Conservation (phyloP, 306 rosid species). For the Acmispon strigosus region DNA sequence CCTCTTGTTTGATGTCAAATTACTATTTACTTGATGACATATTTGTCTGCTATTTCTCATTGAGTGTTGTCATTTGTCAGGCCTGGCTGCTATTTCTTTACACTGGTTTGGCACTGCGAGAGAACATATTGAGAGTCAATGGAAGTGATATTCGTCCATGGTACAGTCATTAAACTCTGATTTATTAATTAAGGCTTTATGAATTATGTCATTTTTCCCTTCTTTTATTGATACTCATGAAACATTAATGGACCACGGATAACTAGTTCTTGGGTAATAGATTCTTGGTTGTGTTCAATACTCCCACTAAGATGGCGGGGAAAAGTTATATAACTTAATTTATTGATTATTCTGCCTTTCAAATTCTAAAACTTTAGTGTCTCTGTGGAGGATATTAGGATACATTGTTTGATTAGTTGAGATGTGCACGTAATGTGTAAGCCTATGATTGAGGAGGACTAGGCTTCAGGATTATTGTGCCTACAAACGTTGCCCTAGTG, state of each 20-base stretch:
- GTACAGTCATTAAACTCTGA: slow-evolving; percentile 33
- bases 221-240: background rate
- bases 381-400: background rate
- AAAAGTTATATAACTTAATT: background rate
- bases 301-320: background rate
- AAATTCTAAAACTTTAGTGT: background rate
- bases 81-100: slow-evolving; percentile 97
- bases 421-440: background rate
- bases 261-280: background rate
- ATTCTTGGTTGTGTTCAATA: background rate
- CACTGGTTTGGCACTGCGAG: slow-evolving; percentile 92
- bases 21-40: background rate
- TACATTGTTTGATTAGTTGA: background rate
- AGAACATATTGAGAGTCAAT: slow-evolving; percentile 85
- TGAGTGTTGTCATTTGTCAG: slow-evolving; percentile 36
- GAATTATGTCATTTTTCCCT: background rate
- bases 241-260: background rate
- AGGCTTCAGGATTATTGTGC: background rate
- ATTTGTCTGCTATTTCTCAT: slow-evolving; percentile 16
- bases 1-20: background rate
- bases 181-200: background rate
- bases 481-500: background rate
- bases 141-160: slow-evolving; percentile 98
- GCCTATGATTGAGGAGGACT: background rate
- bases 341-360: background rate